A percentile compares a stretch with the other conserved stretches of the same genome.
Conservation (phyloP, 2,329 filamentous ascomycete genomes). For the Cladobotryum mycophilum region DNA sequence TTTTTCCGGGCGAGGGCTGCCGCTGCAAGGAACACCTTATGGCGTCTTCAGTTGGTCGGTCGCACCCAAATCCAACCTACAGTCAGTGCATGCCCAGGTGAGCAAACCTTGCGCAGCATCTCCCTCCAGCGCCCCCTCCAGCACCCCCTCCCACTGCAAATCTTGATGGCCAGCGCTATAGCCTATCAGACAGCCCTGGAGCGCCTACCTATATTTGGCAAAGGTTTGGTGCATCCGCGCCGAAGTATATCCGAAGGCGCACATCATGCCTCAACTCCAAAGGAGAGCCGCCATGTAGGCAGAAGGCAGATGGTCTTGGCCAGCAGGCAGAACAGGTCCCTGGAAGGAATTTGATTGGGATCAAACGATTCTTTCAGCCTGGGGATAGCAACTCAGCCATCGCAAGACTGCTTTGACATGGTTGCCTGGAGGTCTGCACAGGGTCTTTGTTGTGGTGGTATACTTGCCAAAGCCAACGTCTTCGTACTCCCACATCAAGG, state of each 20-base stretch:
- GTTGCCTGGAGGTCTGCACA: no score
- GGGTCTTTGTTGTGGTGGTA: not conserved
- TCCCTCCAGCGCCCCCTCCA: not conserved
- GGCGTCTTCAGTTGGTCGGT: not conserved
- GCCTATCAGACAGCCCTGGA: no score
- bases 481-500: not conserved
- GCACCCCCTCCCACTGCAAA: no score
- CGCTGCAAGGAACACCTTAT: slow-evolving; percentile 12
- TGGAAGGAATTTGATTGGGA: no score
- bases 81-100: not conserved
- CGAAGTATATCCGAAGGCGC: not conserved
- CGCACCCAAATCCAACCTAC: not conserved
- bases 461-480: not conserved
- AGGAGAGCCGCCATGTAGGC: no score
- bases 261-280: not conserved
- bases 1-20: slow-evolving; percentile 2
- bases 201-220: no score
- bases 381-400: no score
- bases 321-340: no score
- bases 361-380: no score
- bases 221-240: not conserved
- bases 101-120: not conserved
- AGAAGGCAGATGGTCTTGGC: no score
- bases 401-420: no score
- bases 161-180: no score